A percentile compares a stretch with the other conserved stretches of the same genome.
Evolutionary conservation across 768 basidiomycete genomes (phyloP).

Genomic region (Exidia glandulosa): DNA sequence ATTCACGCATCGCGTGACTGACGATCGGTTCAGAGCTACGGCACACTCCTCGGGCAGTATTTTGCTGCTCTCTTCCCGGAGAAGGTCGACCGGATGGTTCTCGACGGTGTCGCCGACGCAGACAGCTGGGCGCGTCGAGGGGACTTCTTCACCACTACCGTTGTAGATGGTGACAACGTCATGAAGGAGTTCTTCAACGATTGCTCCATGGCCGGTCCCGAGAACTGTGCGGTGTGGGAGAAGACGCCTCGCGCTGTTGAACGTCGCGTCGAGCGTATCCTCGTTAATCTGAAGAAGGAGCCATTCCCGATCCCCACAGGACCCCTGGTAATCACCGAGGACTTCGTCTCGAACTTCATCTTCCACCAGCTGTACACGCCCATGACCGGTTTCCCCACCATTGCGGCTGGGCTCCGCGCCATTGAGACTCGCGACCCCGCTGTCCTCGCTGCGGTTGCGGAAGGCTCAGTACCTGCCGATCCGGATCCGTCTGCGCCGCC

Average conservation of each 20-base stretch:
- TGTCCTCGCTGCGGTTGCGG: too few species aligned
- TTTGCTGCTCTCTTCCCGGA: conserved; percentile 3
- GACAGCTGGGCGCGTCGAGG: background rate
- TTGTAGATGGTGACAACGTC: background rate
- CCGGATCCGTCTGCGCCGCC: too few species aligned
- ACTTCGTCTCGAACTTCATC: background rate
- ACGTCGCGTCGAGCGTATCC: background rate
- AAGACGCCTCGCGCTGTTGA: background rate
- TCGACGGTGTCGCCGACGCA: conserved; percentile 1
- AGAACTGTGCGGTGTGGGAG: background rate
- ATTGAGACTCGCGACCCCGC: background rate
- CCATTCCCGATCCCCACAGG: background rate
- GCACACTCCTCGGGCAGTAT: conserved; percentile 1
- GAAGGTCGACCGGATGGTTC: background rate
- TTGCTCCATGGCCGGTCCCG: background rate
- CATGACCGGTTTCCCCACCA: background rate
- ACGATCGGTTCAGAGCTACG: background rate
- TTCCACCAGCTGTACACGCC: background rate
- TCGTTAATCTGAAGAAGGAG: background rate
- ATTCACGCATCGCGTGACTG: background rate
- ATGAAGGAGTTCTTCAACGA: background rate
- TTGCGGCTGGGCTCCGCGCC: background rate
- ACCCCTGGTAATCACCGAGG: background rate
- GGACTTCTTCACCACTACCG: background rate
- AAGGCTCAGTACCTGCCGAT: too few species aligned